Evolutionary conservation across 2,329 filamentous ascomycete genomes (phyloP).

Genomic region (Sclerotinia glacialis): DNA sequence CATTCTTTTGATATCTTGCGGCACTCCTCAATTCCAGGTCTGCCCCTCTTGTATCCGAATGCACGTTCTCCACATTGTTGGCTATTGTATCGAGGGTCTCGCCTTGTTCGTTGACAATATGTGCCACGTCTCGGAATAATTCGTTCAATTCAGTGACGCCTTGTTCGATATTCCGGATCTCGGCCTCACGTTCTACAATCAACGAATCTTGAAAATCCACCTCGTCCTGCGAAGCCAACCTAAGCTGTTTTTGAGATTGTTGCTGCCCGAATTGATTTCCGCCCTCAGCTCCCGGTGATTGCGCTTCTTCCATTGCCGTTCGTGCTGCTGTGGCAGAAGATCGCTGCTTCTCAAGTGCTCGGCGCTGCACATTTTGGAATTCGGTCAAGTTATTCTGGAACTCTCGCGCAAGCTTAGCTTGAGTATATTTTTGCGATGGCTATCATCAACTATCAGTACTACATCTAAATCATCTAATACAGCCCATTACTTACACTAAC

Average conservation of each 20-base stretch:
- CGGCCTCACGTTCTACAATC: slow-evolving; percentile 92
- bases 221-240: slow-evolving; percentile 85
- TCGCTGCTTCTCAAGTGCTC: slow-evolving; percentile 88
- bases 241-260: slow-evolving; percentile 72
- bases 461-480: slow-evolving; percentile 25
- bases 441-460: slow-evolving; percentile 41
- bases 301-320: slow-evolving; percentile 67
- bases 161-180: slow-evolving; percentile 97
- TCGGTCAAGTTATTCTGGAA: slow-evolving; percentile 86
- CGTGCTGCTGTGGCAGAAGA: slow-evolving; percentile 81
- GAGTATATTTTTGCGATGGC: slow-evolving; percentile 95
- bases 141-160: slow-evolving; percentile 94
- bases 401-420: slow-evolving; percentile 90
- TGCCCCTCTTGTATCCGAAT: slow-evolving; percentile 78
- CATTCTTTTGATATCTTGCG: slow-evolving; percentile 90
- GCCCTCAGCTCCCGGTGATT: slow-evolving; percentile 41
- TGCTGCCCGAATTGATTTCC: slow-evolving; percentile 48
- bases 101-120: slow-evolving; percentile 93
- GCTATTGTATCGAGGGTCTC: slow-evolving; percentile 83
- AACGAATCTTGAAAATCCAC: slow-evolving; percentile 96
- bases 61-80: slow-evolving; percentile 81
- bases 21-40: slow-evolving; percentile 83
- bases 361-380: slow-evolving; percentile 88
- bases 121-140: slow-evolving; percentile 94
- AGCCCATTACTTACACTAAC: slow-evolving; percentile 59